Conservation (phyloP, 2,329 filamentous ascomycete species). For the Cryphonectria radicalis region DNA sequence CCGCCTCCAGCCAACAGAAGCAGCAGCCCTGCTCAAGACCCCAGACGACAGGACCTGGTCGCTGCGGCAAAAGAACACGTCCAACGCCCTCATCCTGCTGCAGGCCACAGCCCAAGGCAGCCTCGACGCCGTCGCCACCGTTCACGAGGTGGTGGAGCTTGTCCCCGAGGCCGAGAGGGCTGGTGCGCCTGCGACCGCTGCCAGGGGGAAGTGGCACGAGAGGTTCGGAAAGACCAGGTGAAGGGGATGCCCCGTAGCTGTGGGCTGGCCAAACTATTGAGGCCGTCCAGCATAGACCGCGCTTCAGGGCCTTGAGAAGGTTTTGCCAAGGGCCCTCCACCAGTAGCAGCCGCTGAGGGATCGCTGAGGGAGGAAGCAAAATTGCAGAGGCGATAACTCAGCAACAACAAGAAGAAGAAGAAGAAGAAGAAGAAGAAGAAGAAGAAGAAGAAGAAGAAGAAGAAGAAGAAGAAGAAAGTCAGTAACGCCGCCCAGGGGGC, state of each 20-base stretch:
- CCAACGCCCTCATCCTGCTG: constrained; percentile 66
- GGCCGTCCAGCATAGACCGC: neutral
- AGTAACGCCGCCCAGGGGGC: neutral
- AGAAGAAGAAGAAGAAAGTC: neutral
- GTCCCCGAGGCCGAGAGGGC: constrained; percentile 44
- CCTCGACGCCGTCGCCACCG: constrained; percentile 56
- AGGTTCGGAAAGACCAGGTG: constrained; percentile 56
- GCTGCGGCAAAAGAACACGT: constrained; percentile 69
- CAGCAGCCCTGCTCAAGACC: constrained; percentile 58
- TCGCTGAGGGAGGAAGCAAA: neutral
- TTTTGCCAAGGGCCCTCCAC: neutral
- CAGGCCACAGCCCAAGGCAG: constrained; percentile 35
- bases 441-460: neutral
- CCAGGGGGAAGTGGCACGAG: constrained; percentile 63
- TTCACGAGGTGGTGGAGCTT: constrained; percentile 67
- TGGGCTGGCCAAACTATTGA: neutral
- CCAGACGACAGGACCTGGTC: constrained; percentile 56
- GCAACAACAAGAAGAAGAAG: neutral
- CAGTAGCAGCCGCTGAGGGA: neutral
- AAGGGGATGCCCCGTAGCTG: neutral
- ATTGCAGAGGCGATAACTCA: neutral
- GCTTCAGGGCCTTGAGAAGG: neutral
- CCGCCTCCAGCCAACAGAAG: constrained; percentile 53
- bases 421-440: neutral
- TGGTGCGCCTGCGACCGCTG: constrained; percentile 37